phyloP scores from a whole-genome alignment of 2,329 filamentous ascomycete species.

The Penicillium sp. region DNA sequence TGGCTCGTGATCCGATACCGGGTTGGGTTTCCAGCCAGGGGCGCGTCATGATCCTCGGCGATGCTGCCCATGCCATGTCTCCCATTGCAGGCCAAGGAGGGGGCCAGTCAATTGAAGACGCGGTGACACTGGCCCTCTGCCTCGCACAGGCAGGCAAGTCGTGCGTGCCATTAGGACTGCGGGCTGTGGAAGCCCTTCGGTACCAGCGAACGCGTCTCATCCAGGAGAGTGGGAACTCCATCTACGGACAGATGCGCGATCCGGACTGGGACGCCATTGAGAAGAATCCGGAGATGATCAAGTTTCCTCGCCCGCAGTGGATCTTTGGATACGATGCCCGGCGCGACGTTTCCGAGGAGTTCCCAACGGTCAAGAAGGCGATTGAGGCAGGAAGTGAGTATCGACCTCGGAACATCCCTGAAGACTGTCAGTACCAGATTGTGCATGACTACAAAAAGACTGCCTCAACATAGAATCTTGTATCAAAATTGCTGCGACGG shows the following conservation, averaged over 20 bases:
- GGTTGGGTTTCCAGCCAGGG: not conserved
- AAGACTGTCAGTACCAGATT: slow-evolving; percentile 1
- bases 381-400: slow-evolving; percentile 7
- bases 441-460: slow-evolving; percentile 1
- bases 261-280: slow-evolving; percentile 8
- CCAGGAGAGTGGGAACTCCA: not conserved
- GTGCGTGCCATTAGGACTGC: not conserved
- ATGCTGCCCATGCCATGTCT: slow-evolving; percentile 1
- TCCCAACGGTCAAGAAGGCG: slow-evolving; percentile 3
- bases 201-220: slow-evolving; percentile 1
- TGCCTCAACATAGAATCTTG: not conserved
- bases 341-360: slow-evolving; percentile 10
- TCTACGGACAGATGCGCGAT: not conserved
- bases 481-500: not conserved
- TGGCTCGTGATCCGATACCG: not conserved
- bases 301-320: slow-evolving; percentile 10
- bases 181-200: not conserved
- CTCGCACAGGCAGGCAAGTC: not conserved
- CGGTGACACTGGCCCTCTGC: not conserved
- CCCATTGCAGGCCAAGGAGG: slow-evolving; percentile 1
- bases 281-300: slow-evolving; percentile 7
- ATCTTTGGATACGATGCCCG: slow-evolving; percentile 13
- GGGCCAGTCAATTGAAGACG: slow-evolving; percentile 1
- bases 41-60: slow-evolving; percentile 1
- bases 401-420: slow-evolving; percentile 9